Base-by-base conservation (phyloP, 2,329 filamentous ascomycete genomes). In the Curvularia spicifera region DNA sequence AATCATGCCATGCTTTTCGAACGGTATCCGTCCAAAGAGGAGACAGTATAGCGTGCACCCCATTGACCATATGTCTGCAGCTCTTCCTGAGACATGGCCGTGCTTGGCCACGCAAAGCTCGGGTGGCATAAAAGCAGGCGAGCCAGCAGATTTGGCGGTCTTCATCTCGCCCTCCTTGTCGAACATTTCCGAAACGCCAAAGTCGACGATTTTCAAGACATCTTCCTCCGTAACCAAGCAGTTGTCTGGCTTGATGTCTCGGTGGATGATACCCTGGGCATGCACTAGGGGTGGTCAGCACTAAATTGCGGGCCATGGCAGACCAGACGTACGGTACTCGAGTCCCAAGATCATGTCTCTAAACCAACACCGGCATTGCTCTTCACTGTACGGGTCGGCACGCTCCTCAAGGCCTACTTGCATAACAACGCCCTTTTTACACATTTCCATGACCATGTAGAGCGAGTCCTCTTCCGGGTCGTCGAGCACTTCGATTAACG, bases 391-490 rank as follows among this genome's bases (percentile, higher is more conserved):
- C 0, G 95, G 93, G 60, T 90, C 87, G 18, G 92, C 91, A 56
- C 85, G 83, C 69, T 96, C 89, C 58, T 91, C 90, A n/a, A 98
- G 80, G 3, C 91, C 92, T 54, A 99, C 91, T 71, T 93, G 94
- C 93, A 98, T 98, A 51, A 97, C 87, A 22, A 97, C 94, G 0
- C 95, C 95, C 76, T 97, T 97, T 73, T 96, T 95, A 81, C 95
- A 99, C 91, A 97, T 96, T 76, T 99, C 95, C 76, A 99, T 85
- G 22, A 99, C 95, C 91, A 99, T 98, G 79, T 97, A 99, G 12
- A 99, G 80, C 3, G 93, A 97, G 76, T 99, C 95, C 73, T 97
- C 93, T 47, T 94, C 89, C 0, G 95, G 94, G 72, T 98, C 95
- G 74, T 98, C 95, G 51, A 99, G 82, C 3, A 99, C 95, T 78